These are phyloP conservation scores for Saccharomycopsis hybrid DNA, from an alignment of 1,139 yeast genomes.

Conservation along the genomic window DNA sequence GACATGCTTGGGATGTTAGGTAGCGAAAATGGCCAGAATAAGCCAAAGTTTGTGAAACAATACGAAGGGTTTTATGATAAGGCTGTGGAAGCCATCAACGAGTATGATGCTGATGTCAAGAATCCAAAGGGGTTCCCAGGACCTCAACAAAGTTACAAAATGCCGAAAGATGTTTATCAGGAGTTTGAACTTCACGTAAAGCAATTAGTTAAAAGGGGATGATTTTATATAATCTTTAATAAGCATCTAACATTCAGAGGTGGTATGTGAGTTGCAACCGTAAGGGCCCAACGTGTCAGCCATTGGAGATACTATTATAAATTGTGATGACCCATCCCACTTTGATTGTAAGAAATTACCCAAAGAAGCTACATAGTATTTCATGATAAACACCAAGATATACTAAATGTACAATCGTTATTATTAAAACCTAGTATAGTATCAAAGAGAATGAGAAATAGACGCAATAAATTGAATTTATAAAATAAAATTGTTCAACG, in stretches of 20 bases:
- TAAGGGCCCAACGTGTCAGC: too few species aligned
- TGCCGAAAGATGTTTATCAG: conserved; percentile 57
- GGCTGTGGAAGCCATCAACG: conserved; percentile 46
- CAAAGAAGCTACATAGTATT: too few species aligned
- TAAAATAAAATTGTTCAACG: neutral
- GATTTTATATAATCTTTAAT: neutral
- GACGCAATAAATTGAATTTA: neutral
- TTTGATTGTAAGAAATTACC: too few species aligned
- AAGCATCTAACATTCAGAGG: too few species aligned
- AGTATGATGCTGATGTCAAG: conserved; percentile 57
- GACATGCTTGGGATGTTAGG: conserved; percentile 71
- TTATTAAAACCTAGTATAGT: too few species aligned
- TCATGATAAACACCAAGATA: too few species aligned
- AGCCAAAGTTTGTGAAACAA: conserved; percentile 73
- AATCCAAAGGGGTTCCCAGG: conserved; percentile 48
- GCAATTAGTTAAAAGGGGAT: conserved; percentile 5
- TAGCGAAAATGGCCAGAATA: conserved; percentile 37
- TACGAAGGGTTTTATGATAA: conserved; percentile 48
- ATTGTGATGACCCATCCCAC: too few species aligned
- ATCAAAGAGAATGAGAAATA: too few species aligned
- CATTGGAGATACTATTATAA: too few species aligned
- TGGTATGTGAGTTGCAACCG: too few species aligned
- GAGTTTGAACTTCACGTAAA: conserved; percentile 35
- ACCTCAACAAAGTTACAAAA: conserved; percentile 61
- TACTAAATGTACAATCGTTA: too few species aligned